phyloP scores from a whole-genome alignment of 2,329 filamentous ascomycete species.

The Talaromyces marneffei region DNA sequence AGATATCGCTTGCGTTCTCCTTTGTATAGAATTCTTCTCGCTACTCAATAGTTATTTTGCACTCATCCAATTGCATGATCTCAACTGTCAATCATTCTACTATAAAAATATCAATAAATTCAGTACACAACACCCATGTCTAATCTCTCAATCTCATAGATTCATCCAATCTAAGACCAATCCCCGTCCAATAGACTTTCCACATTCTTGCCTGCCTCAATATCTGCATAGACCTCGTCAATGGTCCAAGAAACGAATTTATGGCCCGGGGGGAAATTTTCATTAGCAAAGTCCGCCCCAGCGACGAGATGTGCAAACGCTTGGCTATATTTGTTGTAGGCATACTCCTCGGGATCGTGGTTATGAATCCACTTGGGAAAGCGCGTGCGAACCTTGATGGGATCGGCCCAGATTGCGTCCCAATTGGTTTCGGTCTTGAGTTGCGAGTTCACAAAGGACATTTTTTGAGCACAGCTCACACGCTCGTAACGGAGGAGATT shows the following conservation, averaged over 20 bases:
- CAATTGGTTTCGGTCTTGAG: background rate
- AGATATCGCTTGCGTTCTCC: no score
- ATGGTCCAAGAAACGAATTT: conserved; percentile 39
- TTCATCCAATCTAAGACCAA: conserved; percentile 9
- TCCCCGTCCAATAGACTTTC: conserved; percentile 14
- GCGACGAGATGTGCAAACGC: conserved; percentile 15
- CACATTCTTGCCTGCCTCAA: conserved; percentile 26
- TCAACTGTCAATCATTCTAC: background rate
- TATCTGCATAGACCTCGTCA: conserved; percentile 38
- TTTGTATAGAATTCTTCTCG: no score
- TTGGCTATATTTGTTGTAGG: background rate
- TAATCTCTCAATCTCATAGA: background rate
- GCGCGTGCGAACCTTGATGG: background rate
- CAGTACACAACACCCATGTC: background rate
- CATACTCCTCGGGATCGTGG: conserved; percentile 7
- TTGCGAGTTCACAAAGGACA: conserved; percentile 41
- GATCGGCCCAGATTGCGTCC: background rate
- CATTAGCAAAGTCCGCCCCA: conserved; percentile 39
- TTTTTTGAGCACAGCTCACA: conserved; percentile 46
- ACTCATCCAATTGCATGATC: background rate
- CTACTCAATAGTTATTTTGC: background rate
- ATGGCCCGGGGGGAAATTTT: conserved; percentile 43
- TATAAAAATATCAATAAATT: background rate
- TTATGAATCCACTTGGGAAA: background rate
- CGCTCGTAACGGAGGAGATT: conserved; percentile 37